Evolutionary conservation across 2,329 filamentous ascomycete species (phyloP).

Genomic region (Chalara sp.): DNA sequence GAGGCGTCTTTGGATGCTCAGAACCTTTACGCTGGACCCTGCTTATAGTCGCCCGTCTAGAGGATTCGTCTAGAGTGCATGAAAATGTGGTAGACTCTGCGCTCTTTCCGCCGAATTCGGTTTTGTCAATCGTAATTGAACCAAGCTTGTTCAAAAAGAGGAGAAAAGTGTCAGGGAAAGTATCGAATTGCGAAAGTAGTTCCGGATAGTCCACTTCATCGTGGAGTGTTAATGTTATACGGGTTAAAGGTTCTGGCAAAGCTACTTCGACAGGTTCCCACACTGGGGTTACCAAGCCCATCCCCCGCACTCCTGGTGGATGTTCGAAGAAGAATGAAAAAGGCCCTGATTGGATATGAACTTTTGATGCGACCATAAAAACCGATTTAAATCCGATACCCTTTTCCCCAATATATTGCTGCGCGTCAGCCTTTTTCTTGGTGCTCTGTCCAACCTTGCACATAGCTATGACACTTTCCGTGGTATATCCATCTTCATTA

Average conservation of each 20-base stretch:
- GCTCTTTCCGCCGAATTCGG: background rate
- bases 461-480: background rate
- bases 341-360: conserved; percentile 23
- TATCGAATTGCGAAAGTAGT: conserved; percentile 6
- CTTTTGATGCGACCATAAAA: conserved; percentile 27
- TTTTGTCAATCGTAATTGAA: conserved; percentile 2
- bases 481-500: background rate
- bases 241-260: conserved; percentile 5
- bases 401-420: conserved; percentile 28
- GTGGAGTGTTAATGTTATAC: conserved; percentile 3
- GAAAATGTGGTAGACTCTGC: conserved; percentile 6
- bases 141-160: conserved; percentile 7
- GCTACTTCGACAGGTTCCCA: conserved; percentile 4
- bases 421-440: background rate
- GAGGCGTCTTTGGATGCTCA: background rate
- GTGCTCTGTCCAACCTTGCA: conserved; percentile 1
- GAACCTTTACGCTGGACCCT: conserved; percentile 4
- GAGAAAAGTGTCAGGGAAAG: conserved; percentile 5
- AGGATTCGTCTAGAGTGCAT: background rate
- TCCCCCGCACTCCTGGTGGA: conserved; percentile 11
- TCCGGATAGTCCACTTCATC: conserved; percentile 3
- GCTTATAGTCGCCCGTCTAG: conserved; percentile 1
- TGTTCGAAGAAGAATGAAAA: conserved; percentile 13
- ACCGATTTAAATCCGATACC: conserved; percentile 33
- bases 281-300: conserved; percentile 4